Base-by-base conservation (phyloP, 768 basidiomycete genomes). In the Phaeotremella skinneri region DNA sequence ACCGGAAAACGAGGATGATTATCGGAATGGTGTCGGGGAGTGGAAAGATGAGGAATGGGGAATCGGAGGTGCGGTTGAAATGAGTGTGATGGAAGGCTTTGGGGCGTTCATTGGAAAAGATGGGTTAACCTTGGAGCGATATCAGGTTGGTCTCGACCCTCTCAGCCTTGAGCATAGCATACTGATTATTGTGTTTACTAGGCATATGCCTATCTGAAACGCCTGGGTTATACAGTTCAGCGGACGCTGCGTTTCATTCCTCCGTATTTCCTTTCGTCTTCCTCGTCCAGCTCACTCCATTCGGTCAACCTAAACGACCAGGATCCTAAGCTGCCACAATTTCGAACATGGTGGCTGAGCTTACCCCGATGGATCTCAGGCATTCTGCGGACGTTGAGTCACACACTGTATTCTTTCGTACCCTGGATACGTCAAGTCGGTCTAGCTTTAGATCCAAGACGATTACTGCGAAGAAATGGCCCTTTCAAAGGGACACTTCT, bases 191-290 rank as follows among this genome's bases (percentile, higher is more conserved):
- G 26, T 41, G 5, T 16, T 37, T 17, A 13, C 57, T 50, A 98
- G 93, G 90, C 94, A 21, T 98, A 88, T 70, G 84, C 94, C 0
- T 92, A 94, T 77, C 82, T 99, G 30, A 91, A 87, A 69, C 85
- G 96, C 17, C 80, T 98, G 37, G 96, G 96, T 14, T 99, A 96
- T 76, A 82, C 85, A 11, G 84, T 98, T 9, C 89, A 85, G 41
- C 84, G 96, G n/a, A 80, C 90, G 0, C 79, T 81, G 3, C 82
- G 84, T 4, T 77, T 75, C 59, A 47, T 77, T 7, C 76, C 76
- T 1, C 37, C 41, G 21, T 59, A 67, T 32, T 73, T 73, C 52
- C 41, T 68, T 4, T 25, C 27, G n/a, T 16, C 53, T n/a, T 20
- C 17, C 17, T 9, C 30, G 21, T 45, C 56, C n/a, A n/a, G n/a